Base-by-base conservation (phyloP, 192 early-diverging fungal genomes). In the Fimicolochytrium jonesii region DNA sequence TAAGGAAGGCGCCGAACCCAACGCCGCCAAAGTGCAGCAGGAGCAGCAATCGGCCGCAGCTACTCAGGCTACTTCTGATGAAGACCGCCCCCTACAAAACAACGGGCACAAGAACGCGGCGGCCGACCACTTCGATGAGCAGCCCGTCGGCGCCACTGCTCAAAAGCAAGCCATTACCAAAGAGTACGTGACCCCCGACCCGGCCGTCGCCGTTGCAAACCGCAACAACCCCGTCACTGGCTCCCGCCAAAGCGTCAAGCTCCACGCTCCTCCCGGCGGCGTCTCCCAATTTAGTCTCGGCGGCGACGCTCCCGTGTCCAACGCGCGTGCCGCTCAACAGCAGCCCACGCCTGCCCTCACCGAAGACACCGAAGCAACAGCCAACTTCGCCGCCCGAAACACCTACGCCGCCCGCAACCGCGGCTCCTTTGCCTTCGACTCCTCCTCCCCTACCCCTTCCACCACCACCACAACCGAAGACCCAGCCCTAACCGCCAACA, bases 261-360 rank as follows among this genome's bases (percentile, higher is more conserved):
- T 64, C 6, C 37, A 55, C 51, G 62, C 62, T 11, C 62, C 62
- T 32, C 62, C 62, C 18, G 62, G 62, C 0, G 62, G 62, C 15
- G 62, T 55, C 25, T 55, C 51, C 36, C 49, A 55, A 11, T 13
- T 64, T 22, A 56, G 51, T 22, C 35, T 64, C 11, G 49, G 30
- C 9, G n/a, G n/a, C n/a, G n/a, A n/a, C n/a, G n/a, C n/a, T n/a
- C n/a, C n/a, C n/a, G n/a, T n/a, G n/a, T n/a, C n/a, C n/a, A n/a
- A n/a, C n/a, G n/a, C n/a, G n/a, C n/a, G n/a, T n/a, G n/a, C n/a
- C n/a, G 39, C 34, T 20, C 29, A 39, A 18, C 15, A 59, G 22
- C 20, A 46, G n/a, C 10, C 11, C 4, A 42, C 39, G 22, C 56
- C 5, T 30, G 42, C 37, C 10, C 9, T 22, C 54, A 56, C 10